Evolutionary conservation across 2,329 filamentous ascomycete genomes (phyloP), one percentile per base, ranked within the genome.

Genomic region (Thyridium curvatum): DNA sequence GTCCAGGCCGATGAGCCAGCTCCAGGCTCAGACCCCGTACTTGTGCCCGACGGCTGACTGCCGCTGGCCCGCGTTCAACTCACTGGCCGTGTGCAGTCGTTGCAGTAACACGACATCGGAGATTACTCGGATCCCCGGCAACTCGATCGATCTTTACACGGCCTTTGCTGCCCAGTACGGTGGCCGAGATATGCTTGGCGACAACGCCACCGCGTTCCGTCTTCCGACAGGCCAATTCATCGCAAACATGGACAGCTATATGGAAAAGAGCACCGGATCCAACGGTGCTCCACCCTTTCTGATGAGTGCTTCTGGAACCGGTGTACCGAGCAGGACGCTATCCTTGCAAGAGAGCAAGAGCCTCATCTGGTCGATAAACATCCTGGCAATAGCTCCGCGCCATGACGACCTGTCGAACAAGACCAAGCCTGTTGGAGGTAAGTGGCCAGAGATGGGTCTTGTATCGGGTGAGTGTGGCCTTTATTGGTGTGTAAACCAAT

Each of bases 211-310:
- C 14, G 40, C 32, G 14, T 41, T 41, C 26, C 30, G 40, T 18
- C 17, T 41, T 9, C 26, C 40, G 8, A 41, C 32, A 13, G 36
- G 40, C 21, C 40, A 37, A 7, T 41, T 34, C 12, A 35, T 41
- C 17, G 40, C 32, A 4, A 41, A 41, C 6, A 18, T 16, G 13
- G 37, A 35, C n/a, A 36, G 40, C 35, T 41, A 41, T 14, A 34
- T 15, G 3, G 30, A 21, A 8, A 31, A 16, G 3, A 31, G 21
- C 14, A n/a, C 32, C 14, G 31, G 28, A 5, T 16, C 12, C 6
- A 38, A 41, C 13, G 39, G 31, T 12, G 34, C 26, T 17, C 18
- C 34, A 32, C 14, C 34, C 30, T 6, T 21, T 41, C 0, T 38
- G 32, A 41, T 41, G 40, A 39, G 34, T 4, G 34, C 40, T n/a